Evolutionary conservation across 148 eudicot species (phyloP).

Genomic region (Polygonum aviculare): DNA sequence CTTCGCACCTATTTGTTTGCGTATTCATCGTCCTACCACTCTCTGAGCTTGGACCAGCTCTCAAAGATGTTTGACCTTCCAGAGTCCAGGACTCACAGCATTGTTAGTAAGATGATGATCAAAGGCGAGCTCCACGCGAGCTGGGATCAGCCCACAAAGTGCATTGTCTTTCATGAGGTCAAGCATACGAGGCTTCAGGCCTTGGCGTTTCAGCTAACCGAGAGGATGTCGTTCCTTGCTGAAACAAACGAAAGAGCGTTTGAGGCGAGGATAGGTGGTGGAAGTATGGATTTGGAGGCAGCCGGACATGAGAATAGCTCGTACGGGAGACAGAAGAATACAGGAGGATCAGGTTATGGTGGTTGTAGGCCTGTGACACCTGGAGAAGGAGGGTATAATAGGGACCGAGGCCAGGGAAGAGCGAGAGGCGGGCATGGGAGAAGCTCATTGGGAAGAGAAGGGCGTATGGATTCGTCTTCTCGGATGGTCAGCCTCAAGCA

Average conservation of each 20-base stretch:
- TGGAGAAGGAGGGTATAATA: constrained; percentile 32
- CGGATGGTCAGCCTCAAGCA: constrained; percentile 74
- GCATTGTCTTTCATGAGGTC: constrained; percentile 67
- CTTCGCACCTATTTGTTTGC: constrained; percentile 56
- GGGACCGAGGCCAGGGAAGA: constrained; percentile 34
- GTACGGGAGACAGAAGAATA: constrained; percentile 49
- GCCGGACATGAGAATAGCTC: constrained; percentile 34
- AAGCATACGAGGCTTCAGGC: constrained; percentile 67
- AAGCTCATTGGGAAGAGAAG: constrained; percentile 30
- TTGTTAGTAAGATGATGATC: constrained; percentile 84
- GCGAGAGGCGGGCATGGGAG: constrained; percentile 38
- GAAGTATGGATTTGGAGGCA: constrained; percentile 33
- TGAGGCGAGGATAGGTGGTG: constrained; percentile 68
- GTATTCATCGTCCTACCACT: constrained; percentile 40
- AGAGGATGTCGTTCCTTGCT: constrained; percentile 61
- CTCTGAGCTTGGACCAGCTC: constrained; percentile 62
- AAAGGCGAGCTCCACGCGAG: constrained; percentile 72
- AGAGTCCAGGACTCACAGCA: constrained; percentile 48
- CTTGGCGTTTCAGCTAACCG: constrained; percentile 66
- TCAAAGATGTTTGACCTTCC: constrained; percentile 80
- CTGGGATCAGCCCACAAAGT: constrained; percentile 74
- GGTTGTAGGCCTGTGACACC: constrained; percentile 26
- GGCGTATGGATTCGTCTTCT: constrained; percentile 40
- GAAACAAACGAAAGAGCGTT: constrained; percentile 77
- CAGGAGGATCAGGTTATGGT: constrained; percentile 33